These are phyloP conservation scores for Mallotus nudiflorus DNA, from an alignment of 345 rosid genomes.

Conservation along the genomic window DNA sequence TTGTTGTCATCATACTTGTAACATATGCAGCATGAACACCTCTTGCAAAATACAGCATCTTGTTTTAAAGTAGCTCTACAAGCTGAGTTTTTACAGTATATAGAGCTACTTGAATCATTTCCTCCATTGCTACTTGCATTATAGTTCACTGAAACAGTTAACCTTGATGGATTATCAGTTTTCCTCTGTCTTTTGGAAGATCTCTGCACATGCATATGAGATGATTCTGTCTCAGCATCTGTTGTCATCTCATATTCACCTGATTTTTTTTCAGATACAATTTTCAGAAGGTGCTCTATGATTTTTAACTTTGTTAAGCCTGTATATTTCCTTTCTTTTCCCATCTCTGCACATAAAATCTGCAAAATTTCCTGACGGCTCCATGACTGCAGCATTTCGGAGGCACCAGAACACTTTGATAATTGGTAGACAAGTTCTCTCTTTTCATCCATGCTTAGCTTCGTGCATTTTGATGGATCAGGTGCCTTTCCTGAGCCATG, in stretches of 20 bases:
- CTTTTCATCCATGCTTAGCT: slow-evolving; percentile 69
- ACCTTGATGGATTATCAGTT: slow-evolving; percentile 55
- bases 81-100: slow-evolving; percentile 80
- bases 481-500: slow-evolving; percentile 18
- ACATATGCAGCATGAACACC: slow-evolving; percentile 94
- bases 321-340: slow-evolving; percentile 97
- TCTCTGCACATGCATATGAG: slow-evolving; percentile 37
- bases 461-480: slow-evolving; percentile 29
- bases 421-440: slow-evolving; percentile 79
- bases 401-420: slow-evolving; percentile 65
- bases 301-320: slow-evolving; percentile 88
- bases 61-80: slow-evolving; percentile 69
- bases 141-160: slow-evolving; percentile 42
- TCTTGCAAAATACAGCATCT: slow-evolving; percentile 69
- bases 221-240: slow-evolving; percentile 39
- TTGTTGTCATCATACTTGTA: slow-evolving; percentile 81
- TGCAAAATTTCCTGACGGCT: slow-evolving; percentile 91
- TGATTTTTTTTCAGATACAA: slow-evolving; percentile 66
- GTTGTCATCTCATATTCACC: slow-evolving; percentile 38
- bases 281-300: slow-evolving; percentile 78
- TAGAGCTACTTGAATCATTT: slow-evolving; percentile 33
- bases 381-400: slow-evolving; percentile 82
- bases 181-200: slow-evolving; percentile 65
- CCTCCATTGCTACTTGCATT: slow-evolving; percentile 18
- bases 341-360: slow-evolving; percentile 92